phyloP scores from a whole-genome alignment of 2,329 filamentous ascomycete species.

The Ophiostoma sp. region DNA sequence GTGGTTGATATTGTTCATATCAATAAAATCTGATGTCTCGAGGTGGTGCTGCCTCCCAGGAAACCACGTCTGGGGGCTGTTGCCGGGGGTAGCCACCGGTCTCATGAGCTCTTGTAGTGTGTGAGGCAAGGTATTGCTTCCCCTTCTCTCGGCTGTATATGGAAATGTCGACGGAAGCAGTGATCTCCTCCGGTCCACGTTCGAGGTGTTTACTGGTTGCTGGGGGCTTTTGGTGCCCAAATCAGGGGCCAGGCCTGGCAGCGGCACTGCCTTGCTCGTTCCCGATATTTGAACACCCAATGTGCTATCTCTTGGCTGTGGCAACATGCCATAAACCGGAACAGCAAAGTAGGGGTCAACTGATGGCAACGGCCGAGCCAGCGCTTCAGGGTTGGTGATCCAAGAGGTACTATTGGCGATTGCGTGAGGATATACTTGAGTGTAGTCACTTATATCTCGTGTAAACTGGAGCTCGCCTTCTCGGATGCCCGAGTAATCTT shows the following conservation, averaged over 20 bases:
- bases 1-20: background rate
- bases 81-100: background rate
- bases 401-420: background rate
- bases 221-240: background rate
- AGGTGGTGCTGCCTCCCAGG: background rate
- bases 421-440: background rate
- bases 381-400: background rate
- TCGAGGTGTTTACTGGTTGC: background rate
- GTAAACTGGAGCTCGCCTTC: background rate
- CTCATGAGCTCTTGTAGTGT: background rate
- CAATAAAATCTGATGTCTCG: background rate
- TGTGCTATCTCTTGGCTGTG: background rate
- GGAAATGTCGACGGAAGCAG: background rate
- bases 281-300: background rate
- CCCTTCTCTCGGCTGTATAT: background rate
- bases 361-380: background rate
- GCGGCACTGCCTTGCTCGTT: background rate
- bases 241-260: background rate
- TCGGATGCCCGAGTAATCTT: background rate
- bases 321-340: background rate
- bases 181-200: background rate
- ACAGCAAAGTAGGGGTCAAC: background rate
- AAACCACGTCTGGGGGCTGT: background rate
- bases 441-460: background rate
- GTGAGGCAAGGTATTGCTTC: background rate